A percentile compares a stretch with the other conserved stretches of the same genome.
phyloP scores from a whole-genome alignment of 805 yeast species.

The Candida koratica region DNA sequence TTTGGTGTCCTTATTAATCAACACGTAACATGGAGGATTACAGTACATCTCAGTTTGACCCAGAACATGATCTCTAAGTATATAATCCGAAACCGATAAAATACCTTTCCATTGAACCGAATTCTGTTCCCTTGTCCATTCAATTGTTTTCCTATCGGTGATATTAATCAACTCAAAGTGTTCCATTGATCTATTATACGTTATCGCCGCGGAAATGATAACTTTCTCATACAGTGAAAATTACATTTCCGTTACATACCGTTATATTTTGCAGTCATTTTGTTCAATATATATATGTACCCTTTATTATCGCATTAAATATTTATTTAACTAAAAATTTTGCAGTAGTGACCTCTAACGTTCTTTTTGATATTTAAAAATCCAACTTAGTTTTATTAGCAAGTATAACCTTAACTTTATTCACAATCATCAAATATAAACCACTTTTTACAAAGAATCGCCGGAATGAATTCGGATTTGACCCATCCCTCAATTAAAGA shows the following conservation, averaged over 20 bases:
- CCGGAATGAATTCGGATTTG: slow-evolving; percentile 32
- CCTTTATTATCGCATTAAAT: no score
- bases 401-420: no score
- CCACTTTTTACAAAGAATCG: no score
- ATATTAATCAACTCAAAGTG: slow-evolving; percentile 11
- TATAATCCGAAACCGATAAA: slow-evolving; percentile 31
- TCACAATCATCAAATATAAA: no score
- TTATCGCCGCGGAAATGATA: neutral
- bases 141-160: slow-evolving; percentile 21
- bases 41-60: slow-evolving; percentile 17
- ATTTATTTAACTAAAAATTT: no score
- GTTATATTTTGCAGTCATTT: no score
- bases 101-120: slow-evolving; percentile 35
- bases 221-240: neutral
- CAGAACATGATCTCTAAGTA: slow-evolving; percentile 30
- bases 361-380: no score
- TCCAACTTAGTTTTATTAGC: no score
- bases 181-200: no score
- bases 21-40: slow-evolving; percentile 22
- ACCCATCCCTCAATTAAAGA: slow-evolving; percentile 62
- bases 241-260: no score
- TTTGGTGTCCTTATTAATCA: slow-evolving; percentile 19
- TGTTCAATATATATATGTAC: no score
- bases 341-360: no score
- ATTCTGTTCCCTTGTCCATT: slow-evolving; percentile 33